These are phyloP conservation scores for Murraya koenigii DNA, from an alignment of 345 rosid genomes.

Conservation along the genomic window DNA sequence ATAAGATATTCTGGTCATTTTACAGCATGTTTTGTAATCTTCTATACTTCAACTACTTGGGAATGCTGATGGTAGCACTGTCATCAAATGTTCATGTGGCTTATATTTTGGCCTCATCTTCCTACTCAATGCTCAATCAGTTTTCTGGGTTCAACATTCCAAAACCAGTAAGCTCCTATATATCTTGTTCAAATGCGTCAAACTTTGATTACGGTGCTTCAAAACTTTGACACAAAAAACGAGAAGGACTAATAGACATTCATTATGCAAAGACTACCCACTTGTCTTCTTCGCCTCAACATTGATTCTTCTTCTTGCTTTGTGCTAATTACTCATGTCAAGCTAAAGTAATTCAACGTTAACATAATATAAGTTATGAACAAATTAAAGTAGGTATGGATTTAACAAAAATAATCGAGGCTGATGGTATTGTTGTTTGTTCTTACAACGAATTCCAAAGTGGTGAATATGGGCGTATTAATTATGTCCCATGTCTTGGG, in stretches of 20 bases:
- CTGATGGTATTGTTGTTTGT: background rate
- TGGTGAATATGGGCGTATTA: slow-evolving; percentile 39
- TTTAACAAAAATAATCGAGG: background rate
- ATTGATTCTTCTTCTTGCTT: no score
- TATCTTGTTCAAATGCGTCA: background rate
- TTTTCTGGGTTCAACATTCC: slow-evolving; percentile 35
- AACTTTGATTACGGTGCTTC: no score
- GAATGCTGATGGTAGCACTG: slow-evolving; percentile 34
- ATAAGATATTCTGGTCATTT: slow-evolving; percentile 32
- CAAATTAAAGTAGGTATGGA: no score
- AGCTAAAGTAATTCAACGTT: no score
- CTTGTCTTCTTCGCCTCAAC: no score
- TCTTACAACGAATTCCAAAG: slow-evolving; percentile 27
- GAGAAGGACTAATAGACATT: no score
- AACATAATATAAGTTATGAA: no score
- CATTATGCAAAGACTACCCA: no score
- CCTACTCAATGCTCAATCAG: slow-evolving; percentile 24
- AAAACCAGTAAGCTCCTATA: slow-evolving; percentile 19
- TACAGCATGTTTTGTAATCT: slow-evolving; percentile 22
- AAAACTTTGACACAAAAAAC: no score
- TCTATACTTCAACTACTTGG: slow-evolving; percentile 30
- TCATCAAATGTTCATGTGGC: slow-evolving; percentile 35
- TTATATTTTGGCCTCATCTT: slow-evolving; percentile 27
- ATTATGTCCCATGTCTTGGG: slow-evolving; percentile 34
- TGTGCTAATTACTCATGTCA: no score